phyloP scores from a whole-genome alignment of 805 yeast genomes.

The Pichia scutulata region DNA sequence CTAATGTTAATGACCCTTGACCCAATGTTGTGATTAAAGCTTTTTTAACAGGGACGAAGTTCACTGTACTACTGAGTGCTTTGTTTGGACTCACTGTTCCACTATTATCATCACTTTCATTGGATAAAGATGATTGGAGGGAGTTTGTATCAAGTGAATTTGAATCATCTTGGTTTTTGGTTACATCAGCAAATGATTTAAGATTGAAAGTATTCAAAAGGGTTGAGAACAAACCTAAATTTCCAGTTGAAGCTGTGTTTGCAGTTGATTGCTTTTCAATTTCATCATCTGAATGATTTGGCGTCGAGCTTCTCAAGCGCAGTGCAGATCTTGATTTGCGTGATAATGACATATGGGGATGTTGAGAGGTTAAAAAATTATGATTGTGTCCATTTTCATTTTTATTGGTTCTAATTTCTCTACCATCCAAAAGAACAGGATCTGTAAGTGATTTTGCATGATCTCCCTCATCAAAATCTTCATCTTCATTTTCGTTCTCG shows the following conservation, averaged over 20 bases:
- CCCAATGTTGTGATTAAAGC: slow-evolving; percentile 43
- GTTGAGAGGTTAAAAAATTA: not conserved
- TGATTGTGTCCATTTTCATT: not conserved
- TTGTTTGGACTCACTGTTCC: not conserved
- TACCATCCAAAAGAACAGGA: not conserved
- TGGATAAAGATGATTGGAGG: slow-evolving; percentile 10
- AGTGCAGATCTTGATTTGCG: not conserved
- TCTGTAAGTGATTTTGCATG: not conserved
- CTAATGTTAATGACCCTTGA: slow-evolving; percentile 37
- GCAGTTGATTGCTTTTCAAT: not conserved
- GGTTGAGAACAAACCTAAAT: slow-evolving; percentile 21
- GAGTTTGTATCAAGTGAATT: not conserved
- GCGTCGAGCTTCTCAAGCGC: slow-evolving; percentile 3
- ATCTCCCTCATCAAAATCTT: not conserved
- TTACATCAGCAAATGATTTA: slow-evolving; percentile 17
- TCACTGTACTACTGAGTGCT: slow-evolving; percentile 26
- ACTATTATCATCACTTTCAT: not conserved
- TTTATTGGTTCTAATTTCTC: not conserved
- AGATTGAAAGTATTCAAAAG: slow-evolving; percentile 23
- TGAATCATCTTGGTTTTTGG: not conserved
- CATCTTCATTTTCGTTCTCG: not conserved
- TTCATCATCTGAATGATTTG: slow-evolving; percentile 3
- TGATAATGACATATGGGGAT: not conserved
- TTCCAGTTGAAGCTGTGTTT: not conserved
- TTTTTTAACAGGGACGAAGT: slow-evolving; percentile 40